A percentile compares a stretch with the other conserved stretches of the same genome.
These are phyloP conservation scores for Ceratobasidium sp. DNA, from an alignment of 1,284 basidiomycete genomes.

Conservation along the genomic window DNA sequence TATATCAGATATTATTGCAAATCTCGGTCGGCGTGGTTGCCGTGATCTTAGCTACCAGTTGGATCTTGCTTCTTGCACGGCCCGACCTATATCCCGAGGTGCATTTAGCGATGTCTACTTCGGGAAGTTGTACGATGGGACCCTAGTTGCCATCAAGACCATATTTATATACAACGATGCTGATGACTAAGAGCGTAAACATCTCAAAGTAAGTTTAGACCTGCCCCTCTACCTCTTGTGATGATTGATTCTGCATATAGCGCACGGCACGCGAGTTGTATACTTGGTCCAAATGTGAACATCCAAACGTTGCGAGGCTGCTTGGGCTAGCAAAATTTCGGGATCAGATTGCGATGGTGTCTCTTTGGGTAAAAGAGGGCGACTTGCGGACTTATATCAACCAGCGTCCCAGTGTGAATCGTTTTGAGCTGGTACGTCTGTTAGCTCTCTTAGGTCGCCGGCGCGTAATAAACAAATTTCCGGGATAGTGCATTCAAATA, in stretches of 20 bases:
- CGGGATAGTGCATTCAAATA: background rate
- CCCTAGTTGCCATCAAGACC: background rate
- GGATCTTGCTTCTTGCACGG: background rate
- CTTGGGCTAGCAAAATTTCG: slow-evolving; percentile 6
- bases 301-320: background rate
- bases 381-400: background rate
- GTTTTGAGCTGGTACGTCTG: background rate
- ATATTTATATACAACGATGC: background rate
- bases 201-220: background rate
- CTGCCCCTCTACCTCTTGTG: background rate
- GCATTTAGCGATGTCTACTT: slow-evolving; percentile 2
- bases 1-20: slow-evolving; percentile 1
- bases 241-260: background rate
- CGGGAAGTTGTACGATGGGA: background rate
- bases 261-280: slow-evolving; percentile 13
- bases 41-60: background rate
- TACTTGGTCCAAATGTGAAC: slow-evolving; percentile 18
- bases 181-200: background rate
- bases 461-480: background rate
- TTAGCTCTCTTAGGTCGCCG: background rate
- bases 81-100: background rate
- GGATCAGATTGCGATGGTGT: slow-evolving; percentile 2
- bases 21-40: background rate
- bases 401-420: background rate
- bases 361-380: slow-evolving; percentile 12